Base-by-base conservation (phyloP, 2,329 filamentous ascomycete genomes). In the Alternaria postmessia region DNA sequence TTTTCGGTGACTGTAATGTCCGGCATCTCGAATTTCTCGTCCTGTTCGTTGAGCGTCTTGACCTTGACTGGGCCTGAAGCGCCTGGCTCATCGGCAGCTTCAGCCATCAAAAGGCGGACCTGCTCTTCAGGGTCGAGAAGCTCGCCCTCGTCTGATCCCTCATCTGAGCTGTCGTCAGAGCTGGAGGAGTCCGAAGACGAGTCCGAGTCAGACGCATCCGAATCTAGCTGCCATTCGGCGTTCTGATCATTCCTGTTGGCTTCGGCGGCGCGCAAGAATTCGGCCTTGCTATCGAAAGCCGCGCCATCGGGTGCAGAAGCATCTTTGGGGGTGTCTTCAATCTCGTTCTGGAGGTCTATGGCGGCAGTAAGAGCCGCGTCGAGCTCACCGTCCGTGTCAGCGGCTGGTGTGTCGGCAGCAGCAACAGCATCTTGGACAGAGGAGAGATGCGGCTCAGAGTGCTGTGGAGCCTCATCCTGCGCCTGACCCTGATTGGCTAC, bases 41-140 rank as follows among this genome's bases (percentile, higher is more conserved):
- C 81, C n/a, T 78, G 71, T 77, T 99, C 95, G 76, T 98, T 97
- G 75, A 92, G 90, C 1, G 93, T 97, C 59, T 91, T 88, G 44
- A 96, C 80, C 44, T 87, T 85, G 52, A 80, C 78, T 49, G 84
- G 85, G 24, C 82, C 82, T 16, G 87, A 86, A 12, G 86, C 87
- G 67, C 93, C 93, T 54, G 94, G 91, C 56, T 95, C 93, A 1
- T 91, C 93, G 2, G 88, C 91, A 32, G 85, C 89, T 65, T 94
- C 93, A 43, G 87, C 91, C 92, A 98, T 96, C 22, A 98, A 82
- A 49, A 96, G 88, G 34, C 90, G 89, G 1, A 92, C 93, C 58
- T 92, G 90, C 75, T 96, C 93, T 71, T 94, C 92, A 2, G 93
- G 87, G 54, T 89, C 89, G 1, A 97, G 83, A 42, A 94, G 84